A percentile compares a stretch with the other conserved stretches of the same genome.
phyloP scores from a whole-genome alignment of 108 stramenopile species.

The Stephanodiscus minutulus region DNA sequence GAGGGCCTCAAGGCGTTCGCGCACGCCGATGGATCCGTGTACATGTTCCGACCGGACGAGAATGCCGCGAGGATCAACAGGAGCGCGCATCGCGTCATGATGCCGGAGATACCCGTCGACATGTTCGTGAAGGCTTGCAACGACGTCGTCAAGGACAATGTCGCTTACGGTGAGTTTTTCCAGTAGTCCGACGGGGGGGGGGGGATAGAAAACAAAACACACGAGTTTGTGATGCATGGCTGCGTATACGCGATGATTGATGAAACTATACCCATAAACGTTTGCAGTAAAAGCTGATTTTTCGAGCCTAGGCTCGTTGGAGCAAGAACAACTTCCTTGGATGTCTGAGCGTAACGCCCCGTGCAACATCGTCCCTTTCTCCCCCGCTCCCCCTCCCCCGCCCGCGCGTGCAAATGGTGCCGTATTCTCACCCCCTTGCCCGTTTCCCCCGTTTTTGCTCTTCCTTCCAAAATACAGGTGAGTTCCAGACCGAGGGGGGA shows the following conservation, averaged over 20 bases:
- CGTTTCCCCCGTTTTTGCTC: neutral
- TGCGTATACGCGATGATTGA: neutral
- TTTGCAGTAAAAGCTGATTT: slow-evolving; percentile 54
- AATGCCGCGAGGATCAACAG: slow-evolving; percentile 86
- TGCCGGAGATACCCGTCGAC: slow-evolving; percentile 87
- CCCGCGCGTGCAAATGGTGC: too few relatives aligned
- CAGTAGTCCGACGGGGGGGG: too few relatives aligned
- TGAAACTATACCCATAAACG: slow-evolving; percentile 44
- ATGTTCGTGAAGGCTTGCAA: slow-evolving; percentile 92
- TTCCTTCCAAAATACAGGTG: too few relatives aligned
- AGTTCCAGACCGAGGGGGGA: too few relatives aligned
- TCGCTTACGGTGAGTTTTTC: slow-evolving; percentile 64
- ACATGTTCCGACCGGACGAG: slow-evolving; percentile 96
- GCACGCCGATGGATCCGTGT: slow-evolving; percentile 89
- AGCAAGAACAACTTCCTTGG: neutral
- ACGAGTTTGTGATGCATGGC: too few relatives aligned
- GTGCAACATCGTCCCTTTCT: too few relatives aligned
- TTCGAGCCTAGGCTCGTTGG: neutral
- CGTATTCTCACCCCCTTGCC: neutral
- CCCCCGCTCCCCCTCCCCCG: neutral
- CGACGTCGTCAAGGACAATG: slow-evolving; percentile 87
- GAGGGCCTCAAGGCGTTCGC: slow-evolving; percentile 99
- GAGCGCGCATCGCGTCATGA: slow-evolving; percentile 87
- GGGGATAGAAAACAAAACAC: too few relatives aligned
- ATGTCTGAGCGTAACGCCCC: neutral